Evolutionary conservation across 257 asterid species (phyloP), one percentile per base, ranked within the genome.

Genomic region (Linaria vulgaris): DNA sequence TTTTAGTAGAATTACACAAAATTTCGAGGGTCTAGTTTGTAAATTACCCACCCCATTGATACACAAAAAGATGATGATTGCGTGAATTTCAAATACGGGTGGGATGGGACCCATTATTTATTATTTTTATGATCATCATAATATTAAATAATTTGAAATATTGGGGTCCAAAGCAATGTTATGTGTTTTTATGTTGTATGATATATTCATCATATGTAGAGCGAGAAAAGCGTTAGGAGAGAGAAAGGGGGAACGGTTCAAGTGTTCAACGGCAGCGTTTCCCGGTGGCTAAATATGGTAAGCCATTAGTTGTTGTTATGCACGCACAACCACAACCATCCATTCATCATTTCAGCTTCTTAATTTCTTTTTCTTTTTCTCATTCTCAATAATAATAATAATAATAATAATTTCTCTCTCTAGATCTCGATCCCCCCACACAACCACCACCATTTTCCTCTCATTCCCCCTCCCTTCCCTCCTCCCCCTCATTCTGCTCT

Each of bases 211-310:
- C n/a, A n/a, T n/a, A n/a, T 45, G 43, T 12, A 65, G 63, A 55
- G 72, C 67, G 67, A 73, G 61, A 24, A 37, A 64, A 7, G 44
- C 27, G 71, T 43, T 47, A 38, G 61, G 14, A 44, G 30, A 39
- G 23, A 20, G 20, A 4, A 67, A 19, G 79, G 73, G 34, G 78
- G 80, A n/a, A n/a, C n/a, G n/a, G n/a, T n/a, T n/a, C n/a, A n/a
- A n/a, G n/a, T n/a, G 72, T 76, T 80, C 78, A 64, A 70, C 59
- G 80, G 71, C 80, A 77, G 82, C 71, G 58, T 80, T 77, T 77
- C 70, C 67, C 79, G 85, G n/a, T n/a, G n/a, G 82, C 82, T 71
- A 71, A 74, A 69, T 58, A 57, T 59, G 71, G 68, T 56, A 20
- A 17, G 16, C 69, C 83, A 67, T 71, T 63, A 66, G 59, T 74